A percentile compares a stretch with the other conserved stretches of the same genome.
These are phyloP conservation scores for Mrakia hoshinonis DNA, from an alignment of 768 basidiomycete genomes.

Conservation along the genomic window DNA sequence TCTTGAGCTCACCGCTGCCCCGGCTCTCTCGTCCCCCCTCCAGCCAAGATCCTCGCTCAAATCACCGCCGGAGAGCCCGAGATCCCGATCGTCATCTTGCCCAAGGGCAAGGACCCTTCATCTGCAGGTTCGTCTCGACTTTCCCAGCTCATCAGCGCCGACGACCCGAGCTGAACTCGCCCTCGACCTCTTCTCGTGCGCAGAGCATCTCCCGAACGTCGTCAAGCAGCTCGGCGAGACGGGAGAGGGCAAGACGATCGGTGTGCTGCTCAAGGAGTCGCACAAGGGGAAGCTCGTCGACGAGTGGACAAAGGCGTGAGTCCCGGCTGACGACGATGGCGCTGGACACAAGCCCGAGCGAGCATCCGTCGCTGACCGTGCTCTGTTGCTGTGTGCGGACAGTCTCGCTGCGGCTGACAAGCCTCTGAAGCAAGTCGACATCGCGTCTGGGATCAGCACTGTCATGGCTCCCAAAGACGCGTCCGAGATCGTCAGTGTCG, in stretches of 20 bases:
- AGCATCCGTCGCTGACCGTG: background rate
- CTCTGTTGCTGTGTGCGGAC: background rate
- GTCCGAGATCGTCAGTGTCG: slow-evolving; percentile 70
- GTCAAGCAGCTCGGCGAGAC: slow-evolving; percentile 40
- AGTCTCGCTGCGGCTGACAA: slow-evolving; percentile 34
- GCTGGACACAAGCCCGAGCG: background rate
- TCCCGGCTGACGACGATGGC: slow-evolving; percentile 7
- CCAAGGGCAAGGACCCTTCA: slow-evolving; percentile 21
- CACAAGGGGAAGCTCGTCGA: slow-evolving; percentile 74
- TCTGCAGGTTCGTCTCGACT: slow-evolving; percentile 6
- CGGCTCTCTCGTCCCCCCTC: slow-evolving; percentile 10
- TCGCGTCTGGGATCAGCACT: slow-evolving; percentile 62
- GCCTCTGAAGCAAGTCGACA: slow-evolving; percentile 71
- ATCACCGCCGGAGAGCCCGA: slow-evolving; percentile 46
- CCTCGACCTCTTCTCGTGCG: background rate
- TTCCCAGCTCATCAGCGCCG: background rate
- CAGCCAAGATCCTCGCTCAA: slow-evolving; percentile 80
- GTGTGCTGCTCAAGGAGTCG: slow-evolving; percentile 69
- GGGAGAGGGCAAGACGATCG: slow-evolving; percentile 46
- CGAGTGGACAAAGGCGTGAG: slow-evolving; percentile 65
- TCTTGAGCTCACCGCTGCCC: background rate
- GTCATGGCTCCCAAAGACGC: slow-evolving; percentile 82
- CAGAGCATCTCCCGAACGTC: slow-evolving; percentile 6
- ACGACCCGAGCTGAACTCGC: background rate
- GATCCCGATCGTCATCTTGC: slow-evolving; percentile 18